These are phyloP conservation scores for Tuber melanosporum DNA, from an alignment of 495 filamentous ascomycete genomes.

Conservation along the genomic window DNA sequence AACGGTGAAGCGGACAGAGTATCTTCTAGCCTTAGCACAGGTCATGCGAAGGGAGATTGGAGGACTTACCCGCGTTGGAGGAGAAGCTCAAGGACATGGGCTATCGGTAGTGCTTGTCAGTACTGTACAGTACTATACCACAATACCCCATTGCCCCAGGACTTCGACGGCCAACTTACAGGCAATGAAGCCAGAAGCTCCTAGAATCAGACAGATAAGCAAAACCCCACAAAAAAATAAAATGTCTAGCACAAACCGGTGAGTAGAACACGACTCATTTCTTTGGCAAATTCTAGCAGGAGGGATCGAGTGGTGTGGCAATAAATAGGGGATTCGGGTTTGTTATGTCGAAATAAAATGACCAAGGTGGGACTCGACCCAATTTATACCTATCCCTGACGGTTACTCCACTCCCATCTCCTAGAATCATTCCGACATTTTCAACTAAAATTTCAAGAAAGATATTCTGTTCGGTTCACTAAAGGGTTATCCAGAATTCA, in stretches of 20 bases:
- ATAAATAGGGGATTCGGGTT: background rate
- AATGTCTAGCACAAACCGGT: slow-evolving; percentile 48
- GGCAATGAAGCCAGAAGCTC: slow-evolving; percentile 67
- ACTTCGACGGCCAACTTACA: slow-evolving; percentile 16
- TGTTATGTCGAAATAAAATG: background rate
- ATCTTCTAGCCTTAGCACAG: background rate
- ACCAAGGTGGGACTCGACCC: slow-evolving; percentile 2
- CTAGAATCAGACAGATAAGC: slow-evolving; percentile 27
- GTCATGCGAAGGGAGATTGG: background rate
- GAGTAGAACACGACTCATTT: slow-evolving; percentile 56
- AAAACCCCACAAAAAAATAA: background rate
- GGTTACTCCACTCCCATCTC: background rate
- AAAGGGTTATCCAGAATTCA: background rate
- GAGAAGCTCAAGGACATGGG: slow-evolving; percentile 72
- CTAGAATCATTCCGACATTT: background rate
- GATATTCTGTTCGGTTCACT: background rate
- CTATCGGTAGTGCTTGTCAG: slow-evolving; percentile 32
- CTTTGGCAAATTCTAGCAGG: slow-evolving; percentile 15
- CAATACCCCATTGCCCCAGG: background rate
- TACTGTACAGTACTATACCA: background rate
- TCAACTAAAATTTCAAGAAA: background rate
- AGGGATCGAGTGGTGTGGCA: background rate
- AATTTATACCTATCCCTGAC: slow-evolving; percentile 10
- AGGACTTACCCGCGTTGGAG: slow-evolving; percentile 52
- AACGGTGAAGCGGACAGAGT: slow-evolving; percentile 70